A percentile compares a stretch with the other conserved stretches of the same genome.
Evolutionary conservation across 805 yeast genomes (phyloP).

Genomic region (Candida maris): DNA sequence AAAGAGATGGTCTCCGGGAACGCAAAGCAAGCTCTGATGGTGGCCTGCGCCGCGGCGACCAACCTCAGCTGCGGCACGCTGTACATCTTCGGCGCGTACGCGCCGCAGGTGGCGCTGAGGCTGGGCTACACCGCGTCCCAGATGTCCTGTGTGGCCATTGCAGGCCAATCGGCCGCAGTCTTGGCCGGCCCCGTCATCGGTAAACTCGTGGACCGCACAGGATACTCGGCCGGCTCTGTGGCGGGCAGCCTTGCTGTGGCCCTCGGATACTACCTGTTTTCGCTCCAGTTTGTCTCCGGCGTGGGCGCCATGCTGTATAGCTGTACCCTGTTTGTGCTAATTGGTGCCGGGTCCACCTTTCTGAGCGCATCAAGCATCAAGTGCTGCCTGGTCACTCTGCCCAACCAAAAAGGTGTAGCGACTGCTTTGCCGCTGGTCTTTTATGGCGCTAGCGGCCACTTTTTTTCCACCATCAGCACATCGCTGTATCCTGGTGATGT

Average conservation of each 20-base stretch:
- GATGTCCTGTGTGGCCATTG: conserved; percentile 59
- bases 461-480: conserved; percentile 55
- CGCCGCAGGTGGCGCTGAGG: conserved; percentile 66
- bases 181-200: conserved; percentile 69
- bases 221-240: conserved; percentile 51
- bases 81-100: conserved; percentile 71
- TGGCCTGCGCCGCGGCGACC: conserved; percentile 20
- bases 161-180: conserved; percentile 65
- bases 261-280: conserved; percentile 54
- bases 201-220: conserved; percentile 54
- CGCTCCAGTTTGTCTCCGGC: conserved; percentile 43
- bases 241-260: conserved; percentile 48
- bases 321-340: conserved; percentile 44
- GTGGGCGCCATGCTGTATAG: conserved; percentile 39
- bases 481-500: conserved; percentile 57
- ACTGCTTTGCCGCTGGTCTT: conserved; percentile 72
- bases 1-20: no score
- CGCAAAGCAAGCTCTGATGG: conserved; percentile 14
- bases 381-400: conserved; percentile 69
- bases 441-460: conserved; percentile 70
- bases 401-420: conserved; percentile 66
- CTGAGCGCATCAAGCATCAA: conserved; percentile 63
- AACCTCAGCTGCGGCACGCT: conserved; percentile 64
- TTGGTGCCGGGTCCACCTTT: conserved; percentile 70
- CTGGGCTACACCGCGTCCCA: conserved; percentile 59